Conservation (phyloP, 495 filamentous ascomycete genomes). For the Penicillium odoratum region DNA sequence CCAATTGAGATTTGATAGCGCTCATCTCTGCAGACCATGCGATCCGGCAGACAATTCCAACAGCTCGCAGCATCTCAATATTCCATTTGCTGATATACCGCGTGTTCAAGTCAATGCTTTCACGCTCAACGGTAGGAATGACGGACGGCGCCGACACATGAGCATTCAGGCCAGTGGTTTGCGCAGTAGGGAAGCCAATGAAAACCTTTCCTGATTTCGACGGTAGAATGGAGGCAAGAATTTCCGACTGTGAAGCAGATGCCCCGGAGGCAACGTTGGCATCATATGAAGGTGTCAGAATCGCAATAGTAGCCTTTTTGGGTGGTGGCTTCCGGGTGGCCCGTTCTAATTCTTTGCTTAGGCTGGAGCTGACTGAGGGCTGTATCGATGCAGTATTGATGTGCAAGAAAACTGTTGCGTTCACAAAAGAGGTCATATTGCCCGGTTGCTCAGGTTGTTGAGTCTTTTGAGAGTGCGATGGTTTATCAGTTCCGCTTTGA, state of each 20-base stretch:
- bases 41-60: conserved; percentile 86
- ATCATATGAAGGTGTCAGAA: conserved; percentile 89
- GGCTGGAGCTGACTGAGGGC: conserved; percentile 63
- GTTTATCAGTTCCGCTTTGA: conserved; percentile 39
- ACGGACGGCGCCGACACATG: conserved; percentile 98
- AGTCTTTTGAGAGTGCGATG: conserved; percentile 23
- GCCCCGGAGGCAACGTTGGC: conserved; percentile 66
- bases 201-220: conserved; percentile 87
- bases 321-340: conserved; percentile 97
- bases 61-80: conserved; percentile 86
- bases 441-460: conserved; percentile 42
- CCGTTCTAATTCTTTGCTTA: conserved; percentile 86
- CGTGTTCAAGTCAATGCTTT: conserved; percentile 95
- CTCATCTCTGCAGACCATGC: conserved; percentile 85
- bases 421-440: conserved; percentile 65
- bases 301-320: conserved; percentile 76
- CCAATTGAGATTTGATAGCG: conserved; percentile 56
- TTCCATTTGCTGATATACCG: conserved; percentile 95
- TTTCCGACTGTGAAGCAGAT: conserved; percentile 62
- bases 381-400: conserved; percentile 80
- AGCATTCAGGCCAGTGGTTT: conserved; percentile 90
- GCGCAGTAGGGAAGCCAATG: conserved; percentile 95
- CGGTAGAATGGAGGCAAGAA: conserved; percentile 89
- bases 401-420: conserved; percentile 80
- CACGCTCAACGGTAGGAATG: conserved; percentile 97